Percentiles rank a stretch among this genome's conserved stretches.
phyloP scores from a whole-genome alignment of 208 protist species.

The Crithidia sp. region DNA sequence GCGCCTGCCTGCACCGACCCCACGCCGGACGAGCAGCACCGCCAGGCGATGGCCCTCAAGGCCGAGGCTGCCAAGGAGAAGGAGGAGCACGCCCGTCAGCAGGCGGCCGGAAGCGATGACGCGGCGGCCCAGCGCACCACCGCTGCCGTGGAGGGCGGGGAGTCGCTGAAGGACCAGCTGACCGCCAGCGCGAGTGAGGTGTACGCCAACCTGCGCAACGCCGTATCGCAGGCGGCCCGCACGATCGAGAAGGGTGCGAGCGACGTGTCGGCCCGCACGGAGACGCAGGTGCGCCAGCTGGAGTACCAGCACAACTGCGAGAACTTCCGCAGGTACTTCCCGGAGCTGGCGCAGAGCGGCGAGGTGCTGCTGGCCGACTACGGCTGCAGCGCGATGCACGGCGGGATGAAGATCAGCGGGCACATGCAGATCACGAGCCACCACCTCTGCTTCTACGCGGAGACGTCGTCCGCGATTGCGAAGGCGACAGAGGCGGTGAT shows the following conservation, averaged over 20 bases:
- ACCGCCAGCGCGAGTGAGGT: constrained; percentile 27
- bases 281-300: constrained; percentile 62
- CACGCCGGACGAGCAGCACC: constrained; percentile 77
- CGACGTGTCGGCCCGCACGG: constrained; percentile 53
- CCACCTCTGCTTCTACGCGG: constrained; percentile 71
- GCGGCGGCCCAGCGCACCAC: background rate
- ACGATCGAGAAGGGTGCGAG: constrained; percentile 55
- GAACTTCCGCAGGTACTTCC: constrained; percentile 65
- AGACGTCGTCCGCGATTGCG: constrained; percentile 37
- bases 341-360: constrained; percentile 48
- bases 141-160: constrained; percentile 9
- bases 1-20: constrained; percentile 60
- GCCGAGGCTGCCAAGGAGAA: constrained; percentile 37
- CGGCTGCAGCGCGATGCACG: constrained; percentile 66
- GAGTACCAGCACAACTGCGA: constrained; percentile 62
- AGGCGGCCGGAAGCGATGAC: constrained; percentile 10
- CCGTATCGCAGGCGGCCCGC: constrained; percentile 45
- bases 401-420: constrained; percentile 42
- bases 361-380: constrained; percentile 79
- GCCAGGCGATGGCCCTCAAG: constrained; percentile 33
- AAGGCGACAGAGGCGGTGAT: constrained; percentile 42
- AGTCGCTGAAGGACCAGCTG: constrained; percentile 27
- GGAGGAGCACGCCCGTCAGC: constrained; percentile 20
- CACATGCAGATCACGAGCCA: constrained; percentile 67
- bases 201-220: constrained; percentile 26